A percentile compares a stretch with the other conserved stretches of the same genome.
Conservation (phyloP, 129 eudicot genomes). For the Glebionis coronaria region DNA sequence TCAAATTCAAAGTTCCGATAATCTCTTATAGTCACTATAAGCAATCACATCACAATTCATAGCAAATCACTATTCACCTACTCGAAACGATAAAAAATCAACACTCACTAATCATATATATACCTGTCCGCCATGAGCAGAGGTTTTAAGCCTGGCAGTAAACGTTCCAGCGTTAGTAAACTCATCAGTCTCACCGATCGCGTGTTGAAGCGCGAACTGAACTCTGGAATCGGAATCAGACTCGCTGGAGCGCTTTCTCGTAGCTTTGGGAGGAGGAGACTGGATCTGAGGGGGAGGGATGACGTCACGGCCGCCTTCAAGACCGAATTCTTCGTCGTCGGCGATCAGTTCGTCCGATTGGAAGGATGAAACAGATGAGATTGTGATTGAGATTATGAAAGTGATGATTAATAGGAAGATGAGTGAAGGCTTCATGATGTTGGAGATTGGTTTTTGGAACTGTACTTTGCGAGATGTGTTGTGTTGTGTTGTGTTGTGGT, state of each 20-base stretch:
- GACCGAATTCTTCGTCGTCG: constrained; percentile 81
- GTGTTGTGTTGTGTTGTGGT: no score
- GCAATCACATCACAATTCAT: background rate
- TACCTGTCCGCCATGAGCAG: constrained; percentile 85
- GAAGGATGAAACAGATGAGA: constrained; percentile 44
- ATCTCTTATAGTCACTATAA: no score
- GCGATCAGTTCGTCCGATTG: constrained; percentile 78
- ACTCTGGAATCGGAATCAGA: constrained; percentile 72
- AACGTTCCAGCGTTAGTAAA: constrained; percentile 80
- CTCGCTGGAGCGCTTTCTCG: constrained; percentile 42
- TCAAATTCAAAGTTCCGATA: no score
- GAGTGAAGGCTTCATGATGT: constrained; percentile 16
- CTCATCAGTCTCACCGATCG: constrained; percentile 73
- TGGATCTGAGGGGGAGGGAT: constrained; percentile 34
- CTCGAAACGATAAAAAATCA: background rate
- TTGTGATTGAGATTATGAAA: constrained; percentile 23
- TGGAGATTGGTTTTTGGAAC: background rate
- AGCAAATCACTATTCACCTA: background rate
- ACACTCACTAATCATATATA: background rate
- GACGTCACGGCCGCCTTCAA: constrained; percentile 51
- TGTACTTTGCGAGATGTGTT: no score
- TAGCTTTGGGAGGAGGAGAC: constrained; percentile 1
- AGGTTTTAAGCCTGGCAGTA: constrained; percentile 74
- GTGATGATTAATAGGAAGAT: constrained; percentile 7
- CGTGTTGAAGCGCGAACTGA: constrained; percentile 70